Conservation (phyloP, 2,329 filamentous ascomycete species). For the Curvularia sp. region DNA sequence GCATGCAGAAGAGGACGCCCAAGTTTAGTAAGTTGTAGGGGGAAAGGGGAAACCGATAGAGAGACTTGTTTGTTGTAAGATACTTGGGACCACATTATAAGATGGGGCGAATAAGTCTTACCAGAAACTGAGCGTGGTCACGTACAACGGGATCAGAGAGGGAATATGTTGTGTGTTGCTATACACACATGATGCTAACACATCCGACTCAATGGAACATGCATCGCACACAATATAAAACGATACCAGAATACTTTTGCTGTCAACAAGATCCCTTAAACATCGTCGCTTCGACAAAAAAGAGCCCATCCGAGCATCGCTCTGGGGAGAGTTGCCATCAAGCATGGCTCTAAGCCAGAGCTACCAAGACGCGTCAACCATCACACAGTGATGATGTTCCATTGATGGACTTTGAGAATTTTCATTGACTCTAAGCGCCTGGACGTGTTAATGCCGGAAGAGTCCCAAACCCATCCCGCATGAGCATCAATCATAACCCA, state of each 20-base stretch:
- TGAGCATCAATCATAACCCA: constrained; percentile 48
- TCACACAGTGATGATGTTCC: constrained; percentile 15
- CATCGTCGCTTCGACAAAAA: constrained; percentile 65
- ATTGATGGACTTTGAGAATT: constrained; percentile 50
- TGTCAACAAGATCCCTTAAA: neutral
- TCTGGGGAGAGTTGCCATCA: neutral
- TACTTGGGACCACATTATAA: neutral
- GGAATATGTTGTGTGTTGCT: neutral
- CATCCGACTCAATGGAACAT: neutral
- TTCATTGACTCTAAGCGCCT: constrained; percentile 55
- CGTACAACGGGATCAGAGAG: neutral
- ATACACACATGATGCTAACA: neutral
- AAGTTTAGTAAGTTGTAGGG: constrained; percentile 81
- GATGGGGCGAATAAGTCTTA: neutral
- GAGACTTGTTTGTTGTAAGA: neutral
- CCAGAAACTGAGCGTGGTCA: neutral
- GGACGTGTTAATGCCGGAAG: constrained; percentile 52
- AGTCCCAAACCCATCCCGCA: constrained; percentile 46
- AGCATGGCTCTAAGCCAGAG: constrained; percentile 3
- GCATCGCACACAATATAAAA: neutral
- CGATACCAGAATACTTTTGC: neutral
- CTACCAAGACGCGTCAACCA: constrained; percentile 6
- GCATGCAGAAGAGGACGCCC: constrained; percentile 78
- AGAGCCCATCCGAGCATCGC: constrained; percentile 48
- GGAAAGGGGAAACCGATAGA: neutral